phyloP scores from a whole-genome alignment of 176 grass and related monocot species.

The Hordeum marinum region DNA sequence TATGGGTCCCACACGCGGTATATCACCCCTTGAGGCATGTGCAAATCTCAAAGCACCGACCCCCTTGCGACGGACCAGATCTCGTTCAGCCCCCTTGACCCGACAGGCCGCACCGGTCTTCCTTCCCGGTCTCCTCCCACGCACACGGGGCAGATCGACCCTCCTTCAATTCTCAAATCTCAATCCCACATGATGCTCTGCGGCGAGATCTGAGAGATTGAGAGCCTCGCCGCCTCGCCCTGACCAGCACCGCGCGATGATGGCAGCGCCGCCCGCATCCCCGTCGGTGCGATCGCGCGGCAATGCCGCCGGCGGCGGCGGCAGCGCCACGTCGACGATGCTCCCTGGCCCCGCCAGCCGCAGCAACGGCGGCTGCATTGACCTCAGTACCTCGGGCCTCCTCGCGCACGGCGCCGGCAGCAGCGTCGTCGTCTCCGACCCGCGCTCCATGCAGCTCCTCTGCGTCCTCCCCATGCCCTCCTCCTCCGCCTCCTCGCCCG shows the following conservation, averaged over 20 bases:
- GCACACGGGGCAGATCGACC: background rate
- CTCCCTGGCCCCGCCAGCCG: conserved; percentile 78
- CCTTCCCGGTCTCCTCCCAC: background rate
- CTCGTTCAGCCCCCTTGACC: background rate
- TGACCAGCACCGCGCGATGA: conserved; percentile 17
- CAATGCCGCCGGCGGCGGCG: conserved; percentile 2
- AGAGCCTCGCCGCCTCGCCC: background rate
- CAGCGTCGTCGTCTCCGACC: conserved; percentile 74
- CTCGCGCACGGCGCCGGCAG: conserved; percentile 91
- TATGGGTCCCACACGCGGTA: no score
- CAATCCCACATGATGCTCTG: conserved; percentile 28
- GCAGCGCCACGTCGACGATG: conserved; percentile 44
- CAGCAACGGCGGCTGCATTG: conserved; percentile 83
- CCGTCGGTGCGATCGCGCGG: conserved; percentile 33
- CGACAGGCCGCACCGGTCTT: conserved; percentile 1
- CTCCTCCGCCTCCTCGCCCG: conserved; percentile 35
- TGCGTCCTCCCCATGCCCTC: conserved; percentile 89
- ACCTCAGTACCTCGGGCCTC: conserved; percentile 77
- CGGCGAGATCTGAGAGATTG: conserved; percentile 23
- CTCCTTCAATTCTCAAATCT: conserved; percentile 20
- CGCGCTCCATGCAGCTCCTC: conserved; percentile 89
- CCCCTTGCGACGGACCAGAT: background rate
- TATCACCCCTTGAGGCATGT: no score
- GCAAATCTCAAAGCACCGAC: no score
- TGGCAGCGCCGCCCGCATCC: conserved; percentile 12